phyloP scores from a whole-genome alignment of 2,329 filamentous ascomycete species.

The Pestalotiopsis sp. region DNA sequence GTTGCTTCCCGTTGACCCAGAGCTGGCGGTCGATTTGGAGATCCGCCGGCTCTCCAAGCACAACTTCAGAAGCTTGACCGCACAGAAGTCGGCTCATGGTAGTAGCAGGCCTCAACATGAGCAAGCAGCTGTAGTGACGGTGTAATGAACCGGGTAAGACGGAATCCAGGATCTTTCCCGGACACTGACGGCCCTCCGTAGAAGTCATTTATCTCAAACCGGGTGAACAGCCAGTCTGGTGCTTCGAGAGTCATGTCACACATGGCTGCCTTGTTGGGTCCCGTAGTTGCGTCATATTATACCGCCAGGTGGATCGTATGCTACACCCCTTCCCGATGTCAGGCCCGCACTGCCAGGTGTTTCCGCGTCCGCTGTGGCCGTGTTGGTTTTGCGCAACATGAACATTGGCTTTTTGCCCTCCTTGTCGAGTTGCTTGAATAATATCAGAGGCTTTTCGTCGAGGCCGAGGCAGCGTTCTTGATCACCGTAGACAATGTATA shows the following conservation, averaged over 20 bases:
- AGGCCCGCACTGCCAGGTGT: constrained; percentile 57
- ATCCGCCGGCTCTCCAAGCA: not conserved
- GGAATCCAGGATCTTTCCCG: not conserved
- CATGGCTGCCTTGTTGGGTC: not conserved
- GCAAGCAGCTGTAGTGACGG: not conserved
- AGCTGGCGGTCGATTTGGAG: not conserved
- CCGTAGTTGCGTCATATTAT: constrained; percentile 48
- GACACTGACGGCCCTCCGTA: not conserved
- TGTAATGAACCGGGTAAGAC: not conserved
- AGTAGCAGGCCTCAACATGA: not conserved
- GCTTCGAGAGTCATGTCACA: not conserved
- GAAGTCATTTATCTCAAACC: constrained; percentile 7
- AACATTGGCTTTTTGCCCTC: constrained; percentile 99
- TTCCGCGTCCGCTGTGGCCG: constrained; percentile 50
- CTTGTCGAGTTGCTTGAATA: constrained; percentile 97
- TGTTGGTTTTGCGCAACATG: constrained; percentile 78
- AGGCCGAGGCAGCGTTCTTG: constrained; percentile 91
- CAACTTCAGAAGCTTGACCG: not conserved
- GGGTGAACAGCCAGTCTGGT: not conserved
- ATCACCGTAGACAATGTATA: constrained; percentile 99
- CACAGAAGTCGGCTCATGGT: not conserved
- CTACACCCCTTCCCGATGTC: constrained; percentile 41
- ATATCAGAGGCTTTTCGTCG: constrained; percentile 89
- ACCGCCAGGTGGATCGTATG: constrained; percentile 61
- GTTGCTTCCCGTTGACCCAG: not conserved